phyloP scores from a whole-genome alignment of 2,329 filamentous ascomycete genomes.

The Alternaria angustiovoidea region DNA sequence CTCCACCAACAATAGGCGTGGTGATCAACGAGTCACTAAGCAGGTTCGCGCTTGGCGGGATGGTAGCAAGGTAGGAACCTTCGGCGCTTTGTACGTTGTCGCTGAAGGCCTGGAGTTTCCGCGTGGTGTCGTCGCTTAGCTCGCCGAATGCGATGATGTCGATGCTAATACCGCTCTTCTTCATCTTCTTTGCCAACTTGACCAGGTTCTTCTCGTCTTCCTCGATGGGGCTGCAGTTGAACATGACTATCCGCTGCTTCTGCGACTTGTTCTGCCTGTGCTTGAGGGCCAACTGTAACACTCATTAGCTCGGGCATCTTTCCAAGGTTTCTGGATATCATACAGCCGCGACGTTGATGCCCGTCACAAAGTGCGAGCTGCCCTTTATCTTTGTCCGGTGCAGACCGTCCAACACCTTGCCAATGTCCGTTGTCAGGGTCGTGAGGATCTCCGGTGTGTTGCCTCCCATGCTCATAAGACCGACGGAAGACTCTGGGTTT shows the following conservation, averaged over 20 bases:
- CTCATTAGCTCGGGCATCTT: conserved; percentile 67
- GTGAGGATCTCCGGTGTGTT: conserved; percentile 97
- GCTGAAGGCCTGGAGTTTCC: conserved; percentile 93
- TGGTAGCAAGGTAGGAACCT: conserved; percentile 87
- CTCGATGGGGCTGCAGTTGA: conserved; percentile 89
- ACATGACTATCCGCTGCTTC: conserved; percentile 94
- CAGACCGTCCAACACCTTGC: conserved; percentile 91
- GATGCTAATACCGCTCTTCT: conserved; percentile 93
- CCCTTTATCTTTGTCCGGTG: conserved; percentile 85
- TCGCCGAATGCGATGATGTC: conserved; percentile 97
- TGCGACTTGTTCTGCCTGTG: conserved; percentile 98
- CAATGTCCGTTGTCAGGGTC: conserved; percentile 94
- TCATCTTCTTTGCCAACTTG: conserved; percentile 96
- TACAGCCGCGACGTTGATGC: conserved; percentile 94
- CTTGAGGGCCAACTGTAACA: conserved; percentile 83
- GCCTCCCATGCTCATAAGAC: conserved; percentile 98
- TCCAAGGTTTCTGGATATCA: conserved; percentile 67
- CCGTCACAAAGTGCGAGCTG: conserved; percentile 85
- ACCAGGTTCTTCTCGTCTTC: conserved; percentile 90
- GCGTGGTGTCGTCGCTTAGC: conserved; percentile 83
- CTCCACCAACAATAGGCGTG: conserved; percentile 88
- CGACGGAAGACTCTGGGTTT: conserved; percentile 96
- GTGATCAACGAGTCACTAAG: conserved; percentile 91
- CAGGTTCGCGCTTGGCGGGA: conserved; percentile 89
- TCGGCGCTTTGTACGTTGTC: conserved; percentile 89